A percentile compares a stretch with the other conserved stretches of the same genome.
These are phyloP conservation scores for Gaeumannomyces tritici DNA, from an alignment of 2,329 filamentous ascomycete species.

Conservation along the genomic window DNA sequence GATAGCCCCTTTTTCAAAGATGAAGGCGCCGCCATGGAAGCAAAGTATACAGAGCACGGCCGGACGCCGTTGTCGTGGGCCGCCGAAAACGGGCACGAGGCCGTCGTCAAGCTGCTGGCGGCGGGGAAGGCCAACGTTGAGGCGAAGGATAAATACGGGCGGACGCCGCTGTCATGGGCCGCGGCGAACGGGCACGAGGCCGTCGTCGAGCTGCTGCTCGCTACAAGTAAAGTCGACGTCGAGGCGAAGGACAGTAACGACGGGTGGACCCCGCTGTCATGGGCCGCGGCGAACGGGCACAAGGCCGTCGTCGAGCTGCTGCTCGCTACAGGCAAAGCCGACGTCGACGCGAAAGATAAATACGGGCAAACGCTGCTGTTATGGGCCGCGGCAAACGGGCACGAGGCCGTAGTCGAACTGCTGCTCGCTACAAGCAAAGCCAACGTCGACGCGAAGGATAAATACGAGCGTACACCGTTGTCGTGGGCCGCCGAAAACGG, in stretches of 20 bases:
- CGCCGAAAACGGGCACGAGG: too few relatives aligned
- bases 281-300: slow-evolving; percentile 9
- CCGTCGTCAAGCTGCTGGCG: not conserved
- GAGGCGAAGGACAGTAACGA: not conserved
- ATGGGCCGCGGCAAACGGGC: slow-evolving; percentile 5
- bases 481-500: slow-evolving; percentile 5
- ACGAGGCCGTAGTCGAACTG: slow-evolving; percentile 3
- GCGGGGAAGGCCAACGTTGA: slow-evolving; percentile 1
- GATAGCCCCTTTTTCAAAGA: not conserved
- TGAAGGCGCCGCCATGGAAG: too few relatives aligned
- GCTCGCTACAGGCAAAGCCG: not conserved
- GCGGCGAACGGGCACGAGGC: slow-evolving; percentile 8
- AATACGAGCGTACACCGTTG: slow-evolving; percentile 5
- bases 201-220: slow-evolving; percentile 4
- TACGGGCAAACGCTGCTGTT: slow-evolving; percentile 2
- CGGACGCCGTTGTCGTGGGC: not conserved
- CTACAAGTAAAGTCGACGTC: not conserved
- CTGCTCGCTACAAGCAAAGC: slow-evolving; percentile 2
- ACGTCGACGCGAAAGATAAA: slow-evolving; percentile 1
- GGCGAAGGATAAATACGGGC: slow-evolving; percentile 1
- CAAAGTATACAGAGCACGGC: not conserved
- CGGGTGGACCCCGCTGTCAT: slow-evolving; percentile 3
- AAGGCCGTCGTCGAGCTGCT: slow-evolving; percentile 4
- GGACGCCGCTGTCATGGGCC: slow-evolving; percentile 7
- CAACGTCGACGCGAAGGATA: slow-evolving; percentile 4